Conservation (phyloP, 2,329 filamentous ascomycete species). For the Calonectria pteridis region DNA sequence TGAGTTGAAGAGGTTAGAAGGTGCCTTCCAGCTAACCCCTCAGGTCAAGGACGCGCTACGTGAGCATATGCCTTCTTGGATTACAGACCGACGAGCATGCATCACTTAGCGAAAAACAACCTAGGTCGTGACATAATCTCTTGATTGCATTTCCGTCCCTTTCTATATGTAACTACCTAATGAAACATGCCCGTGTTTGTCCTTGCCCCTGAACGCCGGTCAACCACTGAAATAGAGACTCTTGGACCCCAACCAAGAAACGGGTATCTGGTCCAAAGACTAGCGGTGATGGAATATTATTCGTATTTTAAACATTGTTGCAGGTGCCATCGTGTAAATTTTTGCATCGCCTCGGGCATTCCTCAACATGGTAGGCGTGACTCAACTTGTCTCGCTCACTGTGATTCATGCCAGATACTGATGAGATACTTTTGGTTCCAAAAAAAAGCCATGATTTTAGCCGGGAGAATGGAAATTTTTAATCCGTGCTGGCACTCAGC, state of each 20-base stretch:
- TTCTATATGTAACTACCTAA: constrained; percentile 20
- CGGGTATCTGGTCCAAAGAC: background rate
- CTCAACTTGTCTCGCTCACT: background rate
- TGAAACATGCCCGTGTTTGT: constrained; percentile 13
- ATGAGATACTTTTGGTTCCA: background rate
- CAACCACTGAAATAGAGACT: background rate
- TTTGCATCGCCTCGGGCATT: background rate
- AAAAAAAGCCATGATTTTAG: constrained; percentile 3
- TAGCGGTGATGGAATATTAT: background rate
- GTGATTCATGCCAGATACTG: background rate
- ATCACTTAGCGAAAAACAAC: too few relatives aligned
- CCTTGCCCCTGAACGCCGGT: constrained; percentile 13
- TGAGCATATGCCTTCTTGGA: too few relatives aligned
- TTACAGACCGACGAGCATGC: too few relatives aligned
- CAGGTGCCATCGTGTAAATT: background rate
- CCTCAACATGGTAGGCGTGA: background rate
- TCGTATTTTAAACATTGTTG: background rate
- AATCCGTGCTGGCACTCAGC: constrained; percentile 62
- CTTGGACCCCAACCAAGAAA: background rate
- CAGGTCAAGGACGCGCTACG: too few relatives aligned
- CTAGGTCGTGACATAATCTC: constrained; percentile 12
- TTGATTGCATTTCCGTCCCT: constrained; percentile 8
- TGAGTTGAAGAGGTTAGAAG: too few relatives aligned
- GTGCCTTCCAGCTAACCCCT: too few relatives aligned
- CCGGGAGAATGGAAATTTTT: constrained; percentile 1